Evolutionary conservation across 352 stramenopile genomes (phyloP), one percentile per base, ranked within the genome.

Genomic region (Phytophthora capsici): DNA sequence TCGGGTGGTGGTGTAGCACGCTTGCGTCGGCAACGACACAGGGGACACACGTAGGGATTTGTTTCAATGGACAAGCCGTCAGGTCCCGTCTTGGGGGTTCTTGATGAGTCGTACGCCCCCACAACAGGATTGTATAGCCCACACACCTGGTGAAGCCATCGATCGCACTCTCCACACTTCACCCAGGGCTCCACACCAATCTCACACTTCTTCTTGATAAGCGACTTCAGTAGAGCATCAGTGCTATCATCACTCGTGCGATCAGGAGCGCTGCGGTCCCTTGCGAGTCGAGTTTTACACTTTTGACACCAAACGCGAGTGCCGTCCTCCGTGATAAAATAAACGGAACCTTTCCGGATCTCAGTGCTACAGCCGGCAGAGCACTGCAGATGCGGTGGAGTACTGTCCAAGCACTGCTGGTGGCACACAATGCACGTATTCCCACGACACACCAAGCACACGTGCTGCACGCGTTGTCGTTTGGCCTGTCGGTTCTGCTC

Each of bases 81-180:
- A 44, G 34, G 10, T 30, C 45, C 55, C n/a, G n/a, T 23, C 12
- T 41, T 64, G 6, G 20, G 19, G 19, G 23, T 10, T 51, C 69
- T 68, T 5, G 66, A 45, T 8, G 55, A 47, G 0, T 59, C 45
- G 52, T 95, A 95, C 13, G 76, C 75, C 10, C 75, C 80, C 3
- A 81, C 67, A 10, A 90, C 78, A 7, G 86, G 76, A 60, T 98
- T 98, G 76, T 96, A 97, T 23, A 99, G 79, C 2, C 83, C 94
- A 74, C 96, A 99, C 6, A 98, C 80, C 63, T 98, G 82, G 58
- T 98, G 94, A 36, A 98, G 75, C 82, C 88, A 96, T 20, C 69
- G 71, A 37, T 69, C 57, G 70, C 94, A 98, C 28, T 82, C 77
- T 17, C 60, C 65, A 60, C 88, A 95, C 49, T 90, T 88, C 22